phyloP scores from a whole-genome alignment of 2,329 filamentous ascomycete genomes.

The Nemania sp. region DNA sequence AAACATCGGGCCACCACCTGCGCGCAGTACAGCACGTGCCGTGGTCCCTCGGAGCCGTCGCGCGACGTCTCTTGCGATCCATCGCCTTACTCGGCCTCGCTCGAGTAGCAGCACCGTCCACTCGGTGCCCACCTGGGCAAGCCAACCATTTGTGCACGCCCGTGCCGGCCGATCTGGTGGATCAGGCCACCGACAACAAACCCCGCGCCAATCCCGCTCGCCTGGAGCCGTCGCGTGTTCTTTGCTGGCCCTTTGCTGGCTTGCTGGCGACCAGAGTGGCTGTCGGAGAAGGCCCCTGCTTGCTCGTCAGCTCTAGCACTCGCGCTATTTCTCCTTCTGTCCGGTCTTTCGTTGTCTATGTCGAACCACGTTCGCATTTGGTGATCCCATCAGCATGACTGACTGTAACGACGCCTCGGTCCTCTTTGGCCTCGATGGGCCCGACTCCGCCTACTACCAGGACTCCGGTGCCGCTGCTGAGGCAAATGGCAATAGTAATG shows the following conservation, averaged over 20 bases:
- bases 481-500: too few relatives aligned
- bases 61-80: too few relatives aligned
- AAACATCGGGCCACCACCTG: slow-evolving; percentile 5
- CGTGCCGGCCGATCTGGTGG: slow-evolving; percentile 12
- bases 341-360: slow-evolving; percentile 35
- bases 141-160: background rate
- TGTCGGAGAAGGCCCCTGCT: slow-evolving; percentile 19
- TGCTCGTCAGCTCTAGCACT: slow-evolving; percentile 8
- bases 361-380: slow-evolving; percentile 42
- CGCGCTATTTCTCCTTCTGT: slow-evolving; percentile 14
- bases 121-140: slow-evolving; percentile 3
- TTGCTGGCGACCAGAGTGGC: slow-evolving; percentile 20
- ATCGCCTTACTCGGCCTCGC: slow-evolving; percentile 1
- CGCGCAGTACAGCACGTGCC: background rate
- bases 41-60: slow-evolving; percentile 1
- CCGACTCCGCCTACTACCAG: slow-evolving; percentile 39
- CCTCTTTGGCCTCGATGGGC: slow-evolving; percentile 51
- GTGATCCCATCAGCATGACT: slow-evolving; percentile 41
- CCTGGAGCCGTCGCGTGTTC: too few relatives aligned
- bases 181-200: slow-evolving; percentile 24
- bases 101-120: slow-evolving; percentile 1
- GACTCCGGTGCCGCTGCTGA: slow-evolving; percentile 29
- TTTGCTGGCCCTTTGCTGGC: too few relatives aligned
- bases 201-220: slow-evolving; percentile 12
- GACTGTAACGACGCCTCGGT: slow-evolving; percentile 44